A percentile compares a stretch with the other conserved stretches of the same genome.
Conservation (phyloP, 352 stramenopile species). For the Hyaloperonospora brassicae region DNA sequence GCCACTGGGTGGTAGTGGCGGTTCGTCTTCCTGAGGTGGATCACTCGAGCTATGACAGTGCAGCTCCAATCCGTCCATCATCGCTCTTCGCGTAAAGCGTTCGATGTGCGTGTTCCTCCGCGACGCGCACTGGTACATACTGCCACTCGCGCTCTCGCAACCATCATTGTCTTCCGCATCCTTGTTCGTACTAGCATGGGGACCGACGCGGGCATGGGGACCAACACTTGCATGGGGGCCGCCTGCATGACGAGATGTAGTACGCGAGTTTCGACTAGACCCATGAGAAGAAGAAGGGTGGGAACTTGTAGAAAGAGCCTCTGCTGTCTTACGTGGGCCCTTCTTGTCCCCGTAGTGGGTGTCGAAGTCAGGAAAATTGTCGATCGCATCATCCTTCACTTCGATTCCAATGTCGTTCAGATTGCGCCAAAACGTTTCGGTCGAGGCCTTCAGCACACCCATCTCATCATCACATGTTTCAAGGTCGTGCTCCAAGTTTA, state of each 20-base stretch:
- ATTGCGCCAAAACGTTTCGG: conserved; percentile 26
- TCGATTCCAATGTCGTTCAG: conserved; percentile 37
- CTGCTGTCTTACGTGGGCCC: conserved; percentile 26
- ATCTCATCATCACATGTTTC: conserved; percentile 51
- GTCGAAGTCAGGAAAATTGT: conserved; percentile 41
- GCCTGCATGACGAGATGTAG: conserved; percentile 2
- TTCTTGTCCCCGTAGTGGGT: conserved; percentile 34
- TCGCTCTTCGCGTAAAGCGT: conserved; percentile 14
- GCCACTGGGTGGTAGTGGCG: conserved; percentile 18
- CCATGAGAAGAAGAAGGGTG: conserved; percentile 6
- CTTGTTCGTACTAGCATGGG: conserved; percentile 6
- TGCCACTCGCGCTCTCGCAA: conserved; percentile 13
- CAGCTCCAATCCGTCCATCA: background rate
- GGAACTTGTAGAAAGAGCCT: conserved; percentile 5
- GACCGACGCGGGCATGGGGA: conserved; percentile 9
- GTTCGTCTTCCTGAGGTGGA: conserved; percentile 12
- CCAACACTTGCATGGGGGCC: conserved; percentile 4
- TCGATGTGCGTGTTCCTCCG: conserved; percentile 28
- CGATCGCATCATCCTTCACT: conserved; percentile 36
- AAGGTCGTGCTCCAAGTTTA: conserved; percentile 22
- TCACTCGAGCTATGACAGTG: background rate
- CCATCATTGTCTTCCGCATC: conserved; percentile 13
- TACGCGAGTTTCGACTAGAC: conserved; percentile 15
- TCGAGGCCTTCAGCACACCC: conserved; percentile 50
- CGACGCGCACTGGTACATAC: conserved; percentile 15